Evolutionary conservation across 2,329 filamentous ascomycete genomes (phyloP).

Genomic region (Xylaria hypoxylon): DNA sequence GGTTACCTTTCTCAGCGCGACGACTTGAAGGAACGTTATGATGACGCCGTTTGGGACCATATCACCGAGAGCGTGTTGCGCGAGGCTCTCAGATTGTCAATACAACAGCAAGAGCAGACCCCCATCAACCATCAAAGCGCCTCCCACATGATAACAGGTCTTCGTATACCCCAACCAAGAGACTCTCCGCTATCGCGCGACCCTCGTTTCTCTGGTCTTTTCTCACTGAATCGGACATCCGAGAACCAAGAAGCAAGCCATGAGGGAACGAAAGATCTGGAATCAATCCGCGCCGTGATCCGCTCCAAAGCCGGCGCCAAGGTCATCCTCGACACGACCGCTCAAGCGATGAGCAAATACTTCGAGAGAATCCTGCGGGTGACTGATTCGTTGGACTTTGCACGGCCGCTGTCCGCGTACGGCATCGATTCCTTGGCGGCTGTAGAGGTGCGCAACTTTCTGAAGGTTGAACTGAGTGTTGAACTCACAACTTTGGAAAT

Average conservation of each 20-base stretch:
- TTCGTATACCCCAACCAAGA: neutral
- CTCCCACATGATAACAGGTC: slow-evolving; percentile 12
- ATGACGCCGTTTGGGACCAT: slow-evolving; percentile 34
- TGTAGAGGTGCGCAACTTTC: slow-evolving; percentile 49
- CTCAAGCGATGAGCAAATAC: slow-evolving; percentile 43
- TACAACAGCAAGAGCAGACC: slow-evolving; percentile 20
- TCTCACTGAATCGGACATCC: neutral
- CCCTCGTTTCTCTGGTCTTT: slow-evolving; percentile 4
- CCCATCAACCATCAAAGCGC: neutral
- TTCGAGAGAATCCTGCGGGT: slow-evolving; percentile 46
- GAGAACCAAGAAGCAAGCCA: neutral
- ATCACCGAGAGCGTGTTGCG: slow-evolving; percentile 43
- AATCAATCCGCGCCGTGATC: slow-evolving; percentile 14
- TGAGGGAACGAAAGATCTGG: slow-evolving; percentile 1
- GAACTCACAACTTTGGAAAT: slow-evolving; percentile 49
- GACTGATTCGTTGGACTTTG: slow-evolving; percentile 43
- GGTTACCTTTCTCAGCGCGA: slow-evolving; percentile 48
- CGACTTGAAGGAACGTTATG: slow-evolving; percentile 22
- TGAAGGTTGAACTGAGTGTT: slow-evolving; percentile 43
- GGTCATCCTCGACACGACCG: slow-evolving; percentile 35
- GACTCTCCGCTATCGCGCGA: slow-evolving; percentile 2
- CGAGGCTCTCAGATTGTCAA: slow-evolving; percentile 38
- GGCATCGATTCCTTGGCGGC: slow-evolving; percentile 50
- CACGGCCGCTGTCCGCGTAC: slow-evolving; percentile 45
- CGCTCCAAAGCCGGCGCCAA: slow-evolving; percentile 35